phyloP scores from a whole-genome alignment of 2,329 filamentous ascomycete species.

The Fusarium agapanthi region DNA sequence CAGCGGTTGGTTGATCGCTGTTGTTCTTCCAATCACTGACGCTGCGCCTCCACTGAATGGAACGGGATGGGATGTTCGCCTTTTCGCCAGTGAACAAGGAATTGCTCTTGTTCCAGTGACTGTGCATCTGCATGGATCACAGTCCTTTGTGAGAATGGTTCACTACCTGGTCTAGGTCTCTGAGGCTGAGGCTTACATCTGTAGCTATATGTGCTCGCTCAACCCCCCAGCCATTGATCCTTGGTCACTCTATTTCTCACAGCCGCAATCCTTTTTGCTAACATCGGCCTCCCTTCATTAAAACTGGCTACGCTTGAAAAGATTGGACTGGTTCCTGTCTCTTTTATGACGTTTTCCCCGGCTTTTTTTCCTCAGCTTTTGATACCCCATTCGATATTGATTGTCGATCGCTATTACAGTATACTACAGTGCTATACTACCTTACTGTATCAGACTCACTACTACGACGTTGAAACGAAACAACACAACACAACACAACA shows the following conservation, averaged over 20 bases:
- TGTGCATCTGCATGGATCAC: conserved; percentile 8
- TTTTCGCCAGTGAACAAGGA: conserved; percentile 1
- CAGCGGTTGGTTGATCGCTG: not conserved
- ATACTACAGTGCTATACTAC: not conserved
- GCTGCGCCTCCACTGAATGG: conserved; percentile 24
- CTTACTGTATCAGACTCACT: not conserved
- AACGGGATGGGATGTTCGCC: not conserved
- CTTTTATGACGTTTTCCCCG: not conserved
- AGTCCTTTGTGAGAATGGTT: conserved; percentile 8
- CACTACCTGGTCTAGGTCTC: not conserved
- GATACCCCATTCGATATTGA: conserved; percentile 22
- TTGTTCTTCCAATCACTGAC: conserved; percentile 17
- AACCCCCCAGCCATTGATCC: not conserved
- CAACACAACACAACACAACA: not conserved
- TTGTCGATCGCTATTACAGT: conserved; percentile 8
- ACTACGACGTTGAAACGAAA: conserved; percentile 7
- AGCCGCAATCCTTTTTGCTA: conserved; percentile 17
- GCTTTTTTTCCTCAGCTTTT: not conserved
- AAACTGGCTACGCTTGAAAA: conserved; percentile 1
- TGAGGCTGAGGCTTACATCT: conserved; percentile 29
- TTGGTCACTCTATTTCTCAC: conserved; percentile 3
- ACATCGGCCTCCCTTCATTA: conserved; percentile 23
- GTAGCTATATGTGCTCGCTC: conserved; percentile 10
- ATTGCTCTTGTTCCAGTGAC: not conserved
- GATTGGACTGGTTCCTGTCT: conserved; percentile 25